Conservation (phyloP, 331 rosid species). For the Rosa hybrid region DNA sequence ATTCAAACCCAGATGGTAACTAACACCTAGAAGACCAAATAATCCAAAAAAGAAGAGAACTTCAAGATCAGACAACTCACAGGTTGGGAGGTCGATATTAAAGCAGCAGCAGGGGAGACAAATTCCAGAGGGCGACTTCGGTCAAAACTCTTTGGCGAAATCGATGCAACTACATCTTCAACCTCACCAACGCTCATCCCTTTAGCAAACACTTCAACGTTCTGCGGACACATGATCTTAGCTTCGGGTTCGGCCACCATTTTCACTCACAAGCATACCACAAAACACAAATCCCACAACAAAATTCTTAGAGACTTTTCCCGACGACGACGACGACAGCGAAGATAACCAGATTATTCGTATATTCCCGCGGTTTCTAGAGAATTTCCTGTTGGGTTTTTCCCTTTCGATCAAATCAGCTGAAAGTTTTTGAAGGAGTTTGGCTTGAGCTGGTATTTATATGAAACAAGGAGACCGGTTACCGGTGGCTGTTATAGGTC, state of each 20-base stretch:
- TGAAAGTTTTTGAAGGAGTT: background rate
- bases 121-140: constrained; percentile 51
- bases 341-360: background rate
- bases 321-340: background rate
- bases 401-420: background rate
- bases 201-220: constrained; percentile 45
- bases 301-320: background rate
- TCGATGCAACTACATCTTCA: constrained; percentile 39
- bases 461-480: constrained; percentile 9
- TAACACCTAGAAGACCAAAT: constrained; percentile 12
- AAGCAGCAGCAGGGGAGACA: constrained; percentile 42
- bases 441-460: constrained; percentile 30
- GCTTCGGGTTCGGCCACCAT: constrained; percentile 93
- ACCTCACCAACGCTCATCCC: constrained; percentile 44
- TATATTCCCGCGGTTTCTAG: constrained; percentile 31
- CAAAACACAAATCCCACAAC: background rate
- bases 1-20: constrained; percentile 8
- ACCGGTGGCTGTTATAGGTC: constrained; percentile 61
- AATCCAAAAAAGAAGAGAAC: background rate
- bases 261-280: constrained; percentile 30
- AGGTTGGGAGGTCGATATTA: constrained; percentile 39
- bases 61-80: constrained; percentile 41
- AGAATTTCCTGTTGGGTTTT: constrained; percentile 28
- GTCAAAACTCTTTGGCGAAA: constrained; percentile 39
- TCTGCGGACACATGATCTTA: constrained; percentile 53